These are phyloP conservation scores for Cylindrodendrum hubeiense DNA, from an alignment of 2,329 filamentous ascomycete species.

Conservation along the genomic window DNA sequence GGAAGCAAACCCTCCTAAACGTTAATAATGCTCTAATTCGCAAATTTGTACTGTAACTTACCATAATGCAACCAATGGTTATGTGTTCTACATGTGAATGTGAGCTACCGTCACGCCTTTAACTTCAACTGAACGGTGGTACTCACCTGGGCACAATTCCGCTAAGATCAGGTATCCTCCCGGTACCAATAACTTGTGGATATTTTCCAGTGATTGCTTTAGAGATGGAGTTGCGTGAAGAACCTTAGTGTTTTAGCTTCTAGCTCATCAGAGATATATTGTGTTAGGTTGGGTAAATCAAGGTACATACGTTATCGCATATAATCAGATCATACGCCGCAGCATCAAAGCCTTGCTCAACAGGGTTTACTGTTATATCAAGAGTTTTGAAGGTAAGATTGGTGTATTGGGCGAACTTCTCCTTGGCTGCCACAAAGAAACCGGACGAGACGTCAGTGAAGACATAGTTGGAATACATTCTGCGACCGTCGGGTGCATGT, in stretches of 20 bases:
- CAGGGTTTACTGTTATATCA: background rate
- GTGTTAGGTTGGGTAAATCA: too few species aligned
- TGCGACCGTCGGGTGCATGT: too few species aligned
- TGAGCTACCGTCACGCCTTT: too few species aligned
- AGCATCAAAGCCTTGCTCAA: background rate
- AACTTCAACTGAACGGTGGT: too few species aligned
- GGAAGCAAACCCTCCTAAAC: too few species aligned
- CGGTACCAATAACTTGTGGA: background rate
- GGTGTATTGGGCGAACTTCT: background rate
- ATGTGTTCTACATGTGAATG: too few species aligned
- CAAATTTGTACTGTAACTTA: too few species aligned
- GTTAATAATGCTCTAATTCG: too few species aligned
- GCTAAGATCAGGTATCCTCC: background rate
- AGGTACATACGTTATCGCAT: background rate
- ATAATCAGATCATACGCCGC: background rate
- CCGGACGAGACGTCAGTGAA: constrained; percentile 2
- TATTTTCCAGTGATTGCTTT: background rate
- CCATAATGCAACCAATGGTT: too few species aligned
- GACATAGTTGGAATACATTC: background rate
- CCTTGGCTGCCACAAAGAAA: background rate
- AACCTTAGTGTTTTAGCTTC: too few species aligned
- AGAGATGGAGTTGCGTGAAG: constrained; percentile 1
- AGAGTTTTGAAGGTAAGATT: background rate
- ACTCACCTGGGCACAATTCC: too few species aligned
- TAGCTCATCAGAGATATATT: too few species aligned